phyloP scores from a whole-genome alignment of 495 filamentous ascomycete genomes.

The Baudoinia panamericana region DNA sequence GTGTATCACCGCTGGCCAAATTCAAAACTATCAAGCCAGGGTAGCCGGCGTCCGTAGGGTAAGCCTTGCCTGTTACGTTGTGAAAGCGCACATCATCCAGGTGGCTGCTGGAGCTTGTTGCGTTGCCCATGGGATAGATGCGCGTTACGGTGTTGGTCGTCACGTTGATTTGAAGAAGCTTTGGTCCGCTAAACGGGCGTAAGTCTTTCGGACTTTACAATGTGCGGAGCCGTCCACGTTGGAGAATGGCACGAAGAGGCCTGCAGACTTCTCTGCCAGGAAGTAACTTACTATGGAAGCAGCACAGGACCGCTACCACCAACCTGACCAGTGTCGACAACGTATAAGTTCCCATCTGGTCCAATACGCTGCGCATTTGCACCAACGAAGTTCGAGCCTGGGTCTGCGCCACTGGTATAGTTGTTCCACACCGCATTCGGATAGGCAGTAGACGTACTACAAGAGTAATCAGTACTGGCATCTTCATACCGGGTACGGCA shows the following conservation, averaged over 20 bases:
- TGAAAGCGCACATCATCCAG: slow-evolving; percentile 27
- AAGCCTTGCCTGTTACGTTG: slow-evolving; percentile 20
- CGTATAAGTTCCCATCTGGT: slow-evolving; percentile 24
- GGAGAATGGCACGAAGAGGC: no score
- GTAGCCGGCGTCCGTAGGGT: slow-evolving; percentile 22
- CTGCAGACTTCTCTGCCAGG: no score
- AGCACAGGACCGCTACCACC: slow-evolving; percentile 19
- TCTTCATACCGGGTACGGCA: no score
- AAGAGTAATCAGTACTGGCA: no score
- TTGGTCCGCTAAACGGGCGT: no score
- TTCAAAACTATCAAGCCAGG: slow-evolving; percentile 17
- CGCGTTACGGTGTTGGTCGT: slow-evolving; percentile 13
- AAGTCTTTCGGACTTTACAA: no score
- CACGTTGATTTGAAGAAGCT: slow-evolving; percentile 23
- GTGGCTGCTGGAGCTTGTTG: slow-evolving; percentile 7
- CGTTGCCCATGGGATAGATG: slow-evolving; percentile 16
- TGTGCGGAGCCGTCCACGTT: no score
- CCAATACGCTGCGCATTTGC: slow-evolving; percentile 25
- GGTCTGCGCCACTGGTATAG: slow-evolving; percentile 20
- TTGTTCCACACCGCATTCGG: slow-evolving; percentile 25
- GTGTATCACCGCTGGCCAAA: slow-evolving; percentile 9
- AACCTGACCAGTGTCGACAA: slow-evolving; percentile 23
- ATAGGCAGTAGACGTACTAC: slow-evolving; percentile 20
- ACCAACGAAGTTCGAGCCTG: slow-evolving; percentile 20
- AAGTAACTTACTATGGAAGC: slow-evolving; percentile 9